Conservation (phyloP, 163 green algal species). For the Scenedesmus sp. region DNA sequence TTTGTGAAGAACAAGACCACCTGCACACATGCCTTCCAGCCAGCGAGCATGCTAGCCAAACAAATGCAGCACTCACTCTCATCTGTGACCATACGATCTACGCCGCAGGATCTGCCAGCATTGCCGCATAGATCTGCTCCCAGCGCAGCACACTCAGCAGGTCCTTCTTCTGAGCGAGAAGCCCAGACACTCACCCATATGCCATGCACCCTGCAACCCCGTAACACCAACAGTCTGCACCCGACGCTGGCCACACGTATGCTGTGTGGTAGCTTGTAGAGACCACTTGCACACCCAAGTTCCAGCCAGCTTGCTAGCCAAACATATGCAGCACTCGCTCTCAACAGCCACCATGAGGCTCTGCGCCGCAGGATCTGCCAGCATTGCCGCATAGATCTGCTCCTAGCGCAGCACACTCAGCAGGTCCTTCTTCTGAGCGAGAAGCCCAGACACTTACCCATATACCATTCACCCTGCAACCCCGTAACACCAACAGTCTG, state of each 20-base stretch:
- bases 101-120: neutral
- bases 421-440: conserved; percentile 20
- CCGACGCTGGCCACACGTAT: too few species aligned
- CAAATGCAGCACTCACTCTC: neutral
- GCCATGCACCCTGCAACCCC: neutral
- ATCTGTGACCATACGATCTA: neutral
- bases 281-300: neutral
- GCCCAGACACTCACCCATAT: neutral
- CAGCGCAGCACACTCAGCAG: conserved; percentile 10
- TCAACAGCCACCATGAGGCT: conserved; percentile 10
- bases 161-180: conserved; percentile 4
- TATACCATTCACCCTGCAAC: neutral
- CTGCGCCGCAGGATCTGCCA: neutral
- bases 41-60: neutral
- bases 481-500: neutral
- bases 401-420: neutral
- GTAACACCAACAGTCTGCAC: neutral
- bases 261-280: too few species aligned
- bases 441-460: neutral
- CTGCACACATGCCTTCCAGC: neutral
- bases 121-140: neutral
- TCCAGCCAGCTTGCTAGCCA: neutral
- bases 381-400: neutral
- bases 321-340: neutral
- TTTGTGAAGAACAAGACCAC: too few species aligned